Evolutionary conservation across 2,329 filamentous ascomycete genomes (phyloP).

Genomic region (Cordyceps fumosorosea): DNA sequence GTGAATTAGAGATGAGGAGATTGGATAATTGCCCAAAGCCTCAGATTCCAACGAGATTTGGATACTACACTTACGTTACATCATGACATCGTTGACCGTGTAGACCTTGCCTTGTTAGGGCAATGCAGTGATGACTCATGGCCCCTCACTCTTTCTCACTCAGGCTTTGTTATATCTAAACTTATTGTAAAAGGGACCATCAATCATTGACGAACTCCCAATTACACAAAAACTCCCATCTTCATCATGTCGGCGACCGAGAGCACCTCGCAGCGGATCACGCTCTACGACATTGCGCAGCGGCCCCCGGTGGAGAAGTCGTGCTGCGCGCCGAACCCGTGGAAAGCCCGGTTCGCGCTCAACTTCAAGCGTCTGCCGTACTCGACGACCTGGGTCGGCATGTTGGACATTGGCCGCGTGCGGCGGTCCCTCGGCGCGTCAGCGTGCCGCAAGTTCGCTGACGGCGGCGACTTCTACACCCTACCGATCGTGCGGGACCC

Average conservation of each 20-base stretch:
- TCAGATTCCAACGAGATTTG: too few relatives aligned
- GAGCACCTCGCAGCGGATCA: constrained; percentile 16
- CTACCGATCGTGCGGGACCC: constrained; percentile 50
- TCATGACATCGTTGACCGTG: too few relatives aligned
- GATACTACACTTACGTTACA: too few relatives aligned
- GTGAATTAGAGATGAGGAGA: too few relatives aligned
- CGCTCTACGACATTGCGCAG: constrained; percentile 38
- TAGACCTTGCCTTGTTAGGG: too few relatives aligned
- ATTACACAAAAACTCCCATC: not conserved
- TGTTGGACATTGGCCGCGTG: constrained; percentile 44
- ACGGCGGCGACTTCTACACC: constrained; percentile 54
- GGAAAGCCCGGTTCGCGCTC: constrained; percentile 31
- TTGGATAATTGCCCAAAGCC: too few relatives aligned
- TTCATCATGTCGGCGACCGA: not conserved
- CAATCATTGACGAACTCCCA: not conserved
- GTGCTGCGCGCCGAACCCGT: constrained; percentile 25
- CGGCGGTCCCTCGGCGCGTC: constrained; percentile 40
- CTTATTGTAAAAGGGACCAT: not conserved
- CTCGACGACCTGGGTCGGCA: constrained; percentile 39
- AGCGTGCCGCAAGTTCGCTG: constrained; percentile 45
- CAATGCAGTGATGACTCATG: too few relatives aligned
- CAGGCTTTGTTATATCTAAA: not conserved
- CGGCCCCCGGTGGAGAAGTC: constrained; percentile 23
- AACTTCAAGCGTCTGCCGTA: constrained; percentile 35
- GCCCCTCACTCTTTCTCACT: too few relatives aligned